Base-by-base conservation (phyloP, 805 yeast species). In the Metschnikowia lochheadii region DNA sequence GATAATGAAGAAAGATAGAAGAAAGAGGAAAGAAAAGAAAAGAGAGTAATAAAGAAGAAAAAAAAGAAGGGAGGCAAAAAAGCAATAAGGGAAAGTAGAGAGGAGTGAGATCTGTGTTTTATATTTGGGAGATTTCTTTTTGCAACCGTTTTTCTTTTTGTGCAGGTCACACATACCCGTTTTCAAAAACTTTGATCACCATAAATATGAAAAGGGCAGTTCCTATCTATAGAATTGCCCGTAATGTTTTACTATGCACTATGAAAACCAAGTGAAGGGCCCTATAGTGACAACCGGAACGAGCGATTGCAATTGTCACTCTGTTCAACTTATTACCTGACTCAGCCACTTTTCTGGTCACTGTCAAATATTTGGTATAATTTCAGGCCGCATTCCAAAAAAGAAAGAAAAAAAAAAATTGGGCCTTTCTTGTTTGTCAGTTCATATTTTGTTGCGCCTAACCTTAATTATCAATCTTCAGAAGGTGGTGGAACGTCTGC, bases 401-500 rank as follows among this genome's bases (percentile, higher is more conserved):
- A 26, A 26, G 3, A 26, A 26, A 8, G 8, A 26, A 8, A 8
- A 26, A 8, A 26, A 8, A 8, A 8, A 8, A 7, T 26, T 8
- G 29, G 29, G 5, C 29, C 11, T 10, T 26, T 8, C 29, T 26
- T 5, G 13, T 10, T 26, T 26, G 29, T 26, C 29, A 26, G 13
- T 26, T 26, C 29, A 26, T 26, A 26, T 8, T 26, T 26, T 26
- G 29, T 26, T 8, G 29, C 11, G 29, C 11, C 29, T 26, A 8
- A 26, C 29, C 11, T 26, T 26, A 26, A 26, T 10, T 39, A n/a
- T 23, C 17, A 10, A 26, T 26, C 29, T 15, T 42, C 36, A 33
- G 45, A 42, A 42, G 37, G 29, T 33, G 45, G 18, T 42, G 37
- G 45, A 42, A 42, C 36, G 45, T 42, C 20, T 42, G 45, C 45